Evolutionary conservation across 2,329 filamentous ascomycete species (phyloP).

Genomic region (Beauveria sp.): DNA sequence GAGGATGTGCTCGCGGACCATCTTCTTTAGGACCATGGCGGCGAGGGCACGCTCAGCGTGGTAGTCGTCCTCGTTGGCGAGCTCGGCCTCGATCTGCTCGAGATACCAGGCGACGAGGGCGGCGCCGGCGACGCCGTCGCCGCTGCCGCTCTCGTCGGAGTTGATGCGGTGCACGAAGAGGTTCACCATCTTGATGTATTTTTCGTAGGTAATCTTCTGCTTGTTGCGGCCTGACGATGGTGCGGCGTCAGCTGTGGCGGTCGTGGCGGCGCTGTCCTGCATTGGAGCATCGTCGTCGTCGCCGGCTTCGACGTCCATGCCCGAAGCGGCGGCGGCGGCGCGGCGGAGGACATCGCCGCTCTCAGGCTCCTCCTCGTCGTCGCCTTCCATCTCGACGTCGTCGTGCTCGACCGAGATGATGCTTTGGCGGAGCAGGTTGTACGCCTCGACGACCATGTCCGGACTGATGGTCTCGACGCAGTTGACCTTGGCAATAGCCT

Average conservation of each 20-base stretch:
- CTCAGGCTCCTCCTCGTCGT: constrained; percentile 43
- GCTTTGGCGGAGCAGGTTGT: constrained; percentile 81
- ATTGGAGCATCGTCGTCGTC: constrained; percentile 24
- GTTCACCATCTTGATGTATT: constrained; percentile 88
- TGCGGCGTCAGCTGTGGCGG: constrained; percentile 12
- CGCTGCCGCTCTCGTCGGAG: constrained; percentile 67
- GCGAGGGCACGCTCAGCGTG: constrained; percentile 65
- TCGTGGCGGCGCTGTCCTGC: not conserved
- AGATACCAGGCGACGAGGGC: constrained; percentile 83
- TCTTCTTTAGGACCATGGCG: constrained; percentile 83
- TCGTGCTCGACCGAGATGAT: constrained; percentile 98
- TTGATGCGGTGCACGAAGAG: constrained; percentile 74
- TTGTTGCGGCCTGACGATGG: constrained; percentile 42
- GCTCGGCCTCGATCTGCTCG: constrained; percentile 78
- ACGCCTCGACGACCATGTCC: constrained; percentile 85
- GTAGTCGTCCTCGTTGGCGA: constrained; percentile 75
- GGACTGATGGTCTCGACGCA: constrained; percentile 85
- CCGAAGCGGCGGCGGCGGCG: constrained; percentile 32
- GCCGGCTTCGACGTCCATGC: constrained; percentile 40
- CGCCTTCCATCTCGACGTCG: constrained; percentile 87
- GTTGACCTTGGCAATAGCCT: constrained; percentile 97
- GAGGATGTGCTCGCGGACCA: constrained; percentile 87
- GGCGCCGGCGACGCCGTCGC: constrained; percentile 80
- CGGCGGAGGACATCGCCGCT: constrained; percentile 39
- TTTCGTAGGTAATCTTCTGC: constrained; percentile 91